Percentiles rank a stretch among this genome's conserved stretches.
Conservation (phyloP, 1,284 basidiomycete genomes). For the Papiliotrema terrestris region DNA sequence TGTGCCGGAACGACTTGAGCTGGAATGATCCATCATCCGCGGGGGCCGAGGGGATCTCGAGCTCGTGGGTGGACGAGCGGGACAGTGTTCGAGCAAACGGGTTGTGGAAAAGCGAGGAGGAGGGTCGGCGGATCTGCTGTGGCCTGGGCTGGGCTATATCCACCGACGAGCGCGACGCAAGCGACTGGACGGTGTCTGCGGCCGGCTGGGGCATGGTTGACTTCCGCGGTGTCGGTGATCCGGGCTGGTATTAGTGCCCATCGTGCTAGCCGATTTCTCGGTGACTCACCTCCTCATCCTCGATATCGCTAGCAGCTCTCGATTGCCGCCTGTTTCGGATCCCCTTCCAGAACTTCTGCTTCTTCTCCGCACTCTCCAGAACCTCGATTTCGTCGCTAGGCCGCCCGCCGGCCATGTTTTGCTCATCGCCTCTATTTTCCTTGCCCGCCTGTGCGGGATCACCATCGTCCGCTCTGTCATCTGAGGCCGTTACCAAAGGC, state of each 20-base stretch:
- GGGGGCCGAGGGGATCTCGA: conserved; percentile 11
- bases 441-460: neutral
- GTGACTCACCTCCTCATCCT: conserved; percentile 10
- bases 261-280: neutral
- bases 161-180: neutral
- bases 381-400: conserved; percentile 18
- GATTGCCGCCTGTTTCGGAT: conserved; percentile 17
- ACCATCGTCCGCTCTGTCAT: neutral
- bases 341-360: conserved; percentile 27
- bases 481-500: too few species aligned
- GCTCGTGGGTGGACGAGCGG: conserved; percentile 20
- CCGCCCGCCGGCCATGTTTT: neutral
- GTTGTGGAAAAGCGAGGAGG: conserved; percentile 35
- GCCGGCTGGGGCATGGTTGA: neutral
- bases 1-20: conserved; percentile 44
- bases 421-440: neutral
- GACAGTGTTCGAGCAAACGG: conserved; percentile 35
- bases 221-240: conserved; percentile 13
- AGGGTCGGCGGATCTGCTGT: conserved; percentile 26
- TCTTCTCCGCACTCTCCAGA: conserved; percentile 22
- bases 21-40: conserved; percentile 43
- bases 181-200: neutral
- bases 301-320: conserved; percentile 7
- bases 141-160: conserved; percentile 13
- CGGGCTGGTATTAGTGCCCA: conserved; percentile 4